phyloP scores from a whole-genome alignment of 2,329 filamentous ascomycete genomes.

The Microsporum audouinii region DNA sequence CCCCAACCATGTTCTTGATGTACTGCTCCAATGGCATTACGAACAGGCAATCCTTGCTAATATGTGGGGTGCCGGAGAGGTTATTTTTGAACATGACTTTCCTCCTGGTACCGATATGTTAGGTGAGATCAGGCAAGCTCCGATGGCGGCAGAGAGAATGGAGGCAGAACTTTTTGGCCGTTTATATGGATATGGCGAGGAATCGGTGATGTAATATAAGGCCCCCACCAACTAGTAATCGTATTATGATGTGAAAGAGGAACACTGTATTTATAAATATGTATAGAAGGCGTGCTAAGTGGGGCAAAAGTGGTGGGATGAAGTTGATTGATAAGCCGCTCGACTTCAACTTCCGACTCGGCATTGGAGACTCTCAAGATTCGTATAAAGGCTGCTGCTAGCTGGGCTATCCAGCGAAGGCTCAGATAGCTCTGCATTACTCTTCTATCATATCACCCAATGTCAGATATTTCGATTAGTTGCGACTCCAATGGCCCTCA shows the following conservation, averaged over 20 bases:
- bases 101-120: not conserved
- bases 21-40: conserved; percentile 17
- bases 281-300: not conserved
- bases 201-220: too few relatives aligned
- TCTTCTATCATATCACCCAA: too few relatives aligned
- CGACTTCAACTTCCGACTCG: not conserved
- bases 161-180: not conserved
- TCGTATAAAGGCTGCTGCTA: not conserved
- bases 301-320: not conserved
- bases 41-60: conserved; percentile 15
- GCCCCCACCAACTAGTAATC: too few relatives aligned
- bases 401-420: not conserved
- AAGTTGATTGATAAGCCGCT: not conserved
- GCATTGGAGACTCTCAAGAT: not conserved
- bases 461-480: not conserved
- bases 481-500: not conserved
- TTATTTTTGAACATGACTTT: not conserved
- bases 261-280: too few relatives aligned
- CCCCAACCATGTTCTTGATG: not conserved
- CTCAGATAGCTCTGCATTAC: too few relatives aligned
- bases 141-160: not conserved
- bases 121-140: not conserved
- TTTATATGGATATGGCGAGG: not conserved
- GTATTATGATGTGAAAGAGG: too few relatives aligned
- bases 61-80: conserved; percentile 12